Evolutionary conservation across 371 early-diverging fungal genomes (phyloP), one percentile per base, ranked within the genome.

Genomic region (Mortierella sp.): DNA sequence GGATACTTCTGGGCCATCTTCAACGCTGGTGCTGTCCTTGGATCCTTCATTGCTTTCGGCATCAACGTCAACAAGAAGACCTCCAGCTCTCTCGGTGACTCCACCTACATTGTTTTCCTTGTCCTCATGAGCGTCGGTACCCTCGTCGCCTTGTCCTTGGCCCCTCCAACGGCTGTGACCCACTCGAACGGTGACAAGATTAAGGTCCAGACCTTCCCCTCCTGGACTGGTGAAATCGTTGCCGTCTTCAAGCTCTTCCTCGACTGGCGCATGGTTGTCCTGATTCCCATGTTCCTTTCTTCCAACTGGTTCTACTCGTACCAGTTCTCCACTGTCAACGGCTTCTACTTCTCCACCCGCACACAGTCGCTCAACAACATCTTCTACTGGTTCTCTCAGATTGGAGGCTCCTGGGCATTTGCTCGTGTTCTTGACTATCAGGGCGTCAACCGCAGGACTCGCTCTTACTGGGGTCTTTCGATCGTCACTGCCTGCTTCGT

Each of bases 1-100:
- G 86, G 90, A 12, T 84, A 90, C 31, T 93, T 93, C 81, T 93
- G 93, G 94, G 81, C 86, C 61, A 86, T 91, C 54, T 92, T 92
- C 73, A 92, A 92, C 79, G 21, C 67, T 19, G 80, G 59, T 82
- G 64, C 51, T 10, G 83, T 89, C 47, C 65, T 93, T 10, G 93
- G 94, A 46, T 87, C 88, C 18, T 70, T 90, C 27, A 84, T 93
- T 52, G 85, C 90, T 12, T 82, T 91, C 49, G 87, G 70, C 79
- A 79, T 82, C 61, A 67, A 86, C 60, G 85, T 43, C 80, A 82
- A 47, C 68, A 23, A 34, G 34, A 23, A 34, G 34, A 10, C 34
- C 10, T 4, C 31, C 3, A 48, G 54, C 16, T 45, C 59, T 8
- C 72, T 76, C 12, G 50, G 65, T 34, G 72, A 71, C 42, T 43